Conservation (phyloP, 2,329 filamentous ascomycete species). For the Incumbomyces delicatus region DNA sequence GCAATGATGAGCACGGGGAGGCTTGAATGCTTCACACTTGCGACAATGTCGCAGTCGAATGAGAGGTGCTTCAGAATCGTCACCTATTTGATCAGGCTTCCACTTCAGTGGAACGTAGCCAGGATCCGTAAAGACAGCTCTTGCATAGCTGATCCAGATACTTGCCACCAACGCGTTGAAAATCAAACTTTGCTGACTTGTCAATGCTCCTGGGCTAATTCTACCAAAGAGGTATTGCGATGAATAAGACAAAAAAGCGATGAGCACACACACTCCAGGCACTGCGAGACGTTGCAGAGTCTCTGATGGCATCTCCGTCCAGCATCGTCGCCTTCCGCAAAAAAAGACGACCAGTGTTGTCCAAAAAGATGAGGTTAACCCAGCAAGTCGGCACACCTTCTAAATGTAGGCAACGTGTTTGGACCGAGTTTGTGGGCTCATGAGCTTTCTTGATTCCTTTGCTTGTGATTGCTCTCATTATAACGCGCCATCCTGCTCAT, state of each 20-base stretch:
- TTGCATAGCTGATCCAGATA: constrained; percentile 50
- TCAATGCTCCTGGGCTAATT: constrained; percentile 46
- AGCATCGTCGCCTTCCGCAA: not conserved
- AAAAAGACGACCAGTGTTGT: too few relatives aligned
- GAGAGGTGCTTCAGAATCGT: constrained; percentile 13
- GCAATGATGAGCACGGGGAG: constrained; percentile 56
- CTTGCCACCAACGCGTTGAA: constrained; percentile 47
- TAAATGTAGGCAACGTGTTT: not conserved
- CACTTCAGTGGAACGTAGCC: constrained; percentile 43
- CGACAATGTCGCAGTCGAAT: constrained; percentile 46
- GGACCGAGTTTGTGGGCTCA: not conserved
- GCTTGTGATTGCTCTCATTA: not conserved
- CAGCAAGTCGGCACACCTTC: not conserved
- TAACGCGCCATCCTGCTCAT: constrained; percentile 28
- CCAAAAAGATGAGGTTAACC: not conserved
- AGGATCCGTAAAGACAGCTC: constrained; percentile 50
- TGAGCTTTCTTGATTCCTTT: not conserved
- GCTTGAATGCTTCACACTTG: constrained; percentile 52
- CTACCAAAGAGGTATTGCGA: constrained; percentile 49
- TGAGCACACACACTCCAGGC: constrained; percentile 44
- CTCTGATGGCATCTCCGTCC: not conserved
- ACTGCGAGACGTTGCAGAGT: constrained; percentile 35
- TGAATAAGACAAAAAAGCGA: constrained; percentile 49
- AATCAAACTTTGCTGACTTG: constrained; percentile 29
- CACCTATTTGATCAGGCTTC: constrained; percentile 17